Evolutionary conservation across 139 green algal genomes (phyloP).

Genomic region (Pseudopediastrum boryanum): DNA sequence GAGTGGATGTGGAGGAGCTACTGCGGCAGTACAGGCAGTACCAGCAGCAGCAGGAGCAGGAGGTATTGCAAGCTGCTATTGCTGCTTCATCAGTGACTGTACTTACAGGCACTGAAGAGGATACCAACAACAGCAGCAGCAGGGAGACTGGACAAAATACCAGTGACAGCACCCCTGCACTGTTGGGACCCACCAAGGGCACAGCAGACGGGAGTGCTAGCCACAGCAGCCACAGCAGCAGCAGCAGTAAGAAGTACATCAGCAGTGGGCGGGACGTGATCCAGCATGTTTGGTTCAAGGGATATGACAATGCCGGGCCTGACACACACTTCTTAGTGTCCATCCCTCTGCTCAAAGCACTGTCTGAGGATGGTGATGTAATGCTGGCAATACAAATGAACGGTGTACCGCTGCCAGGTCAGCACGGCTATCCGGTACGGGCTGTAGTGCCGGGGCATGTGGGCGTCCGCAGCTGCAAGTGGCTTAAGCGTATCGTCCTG

Average conservation of each 20-base stretch:
- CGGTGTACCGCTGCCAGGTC: neutral
- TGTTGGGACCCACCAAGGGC: no score
- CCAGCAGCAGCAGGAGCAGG: constrained; percentile 17
- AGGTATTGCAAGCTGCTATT: neutral
- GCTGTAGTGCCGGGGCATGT: constrained; percentile 67
- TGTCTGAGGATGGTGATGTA: neutral
- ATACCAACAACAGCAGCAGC: neutral
- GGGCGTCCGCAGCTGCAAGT: constrained; percentile 71
- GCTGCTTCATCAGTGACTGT: neutral
- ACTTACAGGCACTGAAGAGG: neutral
- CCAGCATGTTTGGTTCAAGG: neutral
- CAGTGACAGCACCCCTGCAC: no score
- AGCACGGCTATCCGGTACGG: constrained; percentile 67
- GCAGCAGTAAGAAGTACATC: no score
- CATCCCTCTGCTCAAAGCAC: neutral
- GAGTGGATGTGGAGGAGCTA: neutral
- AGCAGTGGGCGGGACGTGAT: no score
- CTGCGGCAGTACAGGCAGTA: constrained; percentile 11
- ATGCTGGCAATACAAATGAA: neutral
- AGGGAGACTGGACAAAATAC: neutral
- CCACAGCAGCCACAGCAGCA: no score
- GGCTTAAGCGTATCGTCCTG: constrained; percentile 56
- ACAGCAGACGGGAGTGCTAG: no score
- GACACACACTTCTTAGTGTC: constrained; percentile 5
- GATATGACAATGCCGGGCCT: neutral